Evolutionary conservation across 179 eudicot genomes (phyloP), one percentile per base, ranked within the genome.

Genomic region (Sideroxylon spinosum): DNA sequence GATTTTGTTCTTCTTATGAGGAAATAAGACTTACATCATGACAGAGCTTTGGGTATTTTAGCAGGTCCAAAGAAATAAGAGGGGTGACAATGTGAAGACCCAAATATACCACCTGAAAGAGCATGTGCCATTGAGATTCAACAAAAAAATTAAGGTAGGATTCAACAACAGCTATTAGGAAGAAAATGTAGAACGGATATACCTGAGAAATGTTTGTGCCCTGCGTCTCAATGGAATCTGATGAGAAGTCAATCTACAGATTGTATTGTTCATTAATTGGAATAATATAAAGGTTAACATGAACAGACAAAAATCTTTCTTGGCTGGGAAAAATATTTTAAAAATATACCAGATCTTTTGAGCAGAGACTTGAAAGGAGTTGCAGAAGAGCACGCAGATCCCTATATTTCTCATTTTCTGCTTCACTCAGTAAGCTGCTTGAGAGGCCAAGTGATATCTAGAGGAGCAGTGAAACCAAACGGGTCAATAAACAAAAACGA

Each of bases 71-170:
- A 60, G 95, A 88, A 79, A 95, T 88, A 78, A 93, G 86, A 57
- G 99, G 99, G 49, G 95, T 89, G 68, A 95, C 91, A 82, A 95
- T 93, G 89, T 91, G 98, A 82, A 93, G 93, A 81, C 99, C 99
- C 71, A 85, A 78, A 83, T 85, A 95, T 46, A 95, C 98, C 75
- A 93, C 99, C 99, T 95, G 94, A 79, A 86, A 37, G 29, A 82
- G 71, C 64, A 65, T 61, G 69, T 7, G 62, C 57, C 9, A 71
- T 68, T 78, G 73, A 68, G 65, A 14, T 59, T 62, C n/a, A 44
- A 65, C 23, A 59, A 71, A 76, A 62, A 37, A 37, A 3, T 37
- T 37, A 37, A 37, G 44, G 44, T 37, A 37, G 5, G 44, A 37
- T 3, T 37, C 44, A 37, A 37, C 44, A 37, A 37, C 4, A 3